Conservation (phyloP, 2,329 filamentous ascomycete genomes). For the Emmonsiellopsis sp. region DNA sequence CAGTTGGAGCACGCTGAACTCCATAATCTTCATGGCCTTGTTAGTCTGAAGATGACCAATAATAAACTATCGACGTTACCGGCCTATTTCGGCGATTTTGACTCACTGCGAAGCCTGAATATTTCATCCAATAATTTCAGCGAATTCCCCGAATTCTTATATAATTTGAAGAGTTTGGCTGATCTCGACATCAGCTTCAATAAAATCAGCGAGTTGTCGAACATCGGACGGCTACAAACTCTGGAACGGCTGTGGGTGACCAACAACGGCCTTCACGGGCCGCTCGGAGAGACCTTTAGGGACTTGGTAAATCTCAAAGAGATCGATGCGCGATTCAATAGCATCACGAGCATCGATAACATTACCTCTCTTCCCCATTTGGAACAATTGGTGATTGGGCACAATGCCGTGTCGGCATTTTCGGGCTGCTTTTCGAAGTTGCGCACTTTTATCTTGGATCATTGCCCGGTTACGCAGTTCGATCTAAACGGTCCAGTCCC, state of each 20-base stretch:
- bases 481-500: slow-evolving; percentile 69
- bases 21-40: slow-evolving; percentile 61
- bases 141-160: slow-evolving; percentile 76
- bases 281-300: slow-evolving; percentile 63
- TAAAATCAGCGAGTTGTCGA: slow-evolving; percentile 67
- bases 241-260: slow-evolving; percentile 90
- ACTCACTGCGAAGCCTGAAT: slow-evolving; percentile 71
- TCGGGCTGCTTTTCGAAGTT: slow-evolving; percentile 80
- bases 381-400: slow-evolving; percentile 80
- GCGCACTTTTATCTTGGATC: slow-evolving; percentile 78
- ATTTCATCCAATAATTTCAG: slow-evolving; percentile 89
- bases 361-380: slow-evolving; percentile 75
- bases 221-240: slow-evolving; percentile 67
- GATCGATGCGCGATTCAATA: slow-evolving; percentile 90
- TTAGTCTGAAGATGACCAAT: slow-evolving; percentile 89
- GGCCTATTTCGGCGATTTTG: slow-evolving; percentile 72
- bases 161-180: slow-evolving; percentile 70
- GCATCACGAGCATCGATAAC: slow-evolving; percentile 77
- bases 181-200: slow-evolving; percentile 98
- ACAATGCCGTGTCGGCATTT: slow-evolving; percentile 87
- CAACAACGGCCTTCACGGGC: slow-evolving; percentile 77
- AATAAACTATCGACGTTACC: slow-evolving; percentile 77
- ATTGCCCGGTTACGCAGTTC: slow-evolving; percentile 91
- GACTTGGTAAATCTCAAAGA: slow-evolving; percentile 72
- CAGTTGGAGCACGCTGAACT: slow-evolving; percentile 79